Conservation (phyloP, 2,329 filamentous ascomycete species). For the Arthrinium puccinioides region DNA sequence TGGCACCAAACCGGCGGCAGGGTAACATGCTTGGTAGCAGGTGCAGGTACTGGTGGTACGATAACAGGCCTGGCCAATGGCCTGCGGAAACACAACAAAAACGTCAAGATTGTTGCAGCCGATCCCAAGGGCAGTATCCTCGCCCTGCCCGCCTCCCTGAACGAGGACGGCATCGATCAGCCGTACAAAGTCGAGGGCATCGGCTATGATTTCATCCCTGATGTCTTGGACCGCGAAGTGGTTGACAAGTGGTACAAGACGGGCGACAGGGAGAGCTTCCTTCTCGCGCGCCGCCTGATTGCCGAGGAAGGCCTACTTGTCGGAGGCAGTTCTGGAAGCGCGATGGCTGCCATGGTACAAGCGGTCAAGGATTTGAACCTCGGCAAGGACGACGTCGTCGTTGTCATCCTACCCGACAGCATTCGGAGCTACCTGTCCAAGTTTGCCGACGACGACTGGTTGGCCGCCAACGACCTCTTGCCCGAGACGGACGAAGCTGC, state of each 20-base stretch:
- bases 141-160: constrained; percentile 72
- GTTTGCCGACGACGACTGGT: constrained; percentile 98
- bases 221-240: constrained; percentile 72
- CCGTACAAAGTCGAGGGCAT: constrained; percentile 98
- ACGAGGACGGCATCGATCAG: constrained; percentile 72
- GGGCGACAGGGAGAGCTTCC: constrained; percentile 84
- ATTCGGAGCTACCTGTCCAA: constrained; percentile 97
- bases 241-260: constrained; percentile 99
- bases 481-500: constrained; percentile 40
- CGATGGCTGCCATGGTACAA: constrained; percentile 73
- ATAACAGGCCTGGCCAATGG: constrained; percentile 85
- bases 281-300: constrained; percentile 83
- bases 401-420: constrained; percentile 89
- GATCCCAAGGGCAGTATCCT: constrained; percentile 91
- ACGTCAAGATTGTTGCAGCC: constrained; percentile 84
- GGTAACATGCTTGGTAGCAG: constrained; percentile 77
- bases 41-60: constrained; percentile 91
- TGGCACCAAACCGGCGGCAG: constrained; percentile 84
- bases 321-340: constrained; percentile 88
- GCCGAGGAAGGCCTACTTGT: constrained; percentile 90
- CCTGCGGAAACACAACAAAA: constrained; percentile 75
- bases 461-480: constrained; percentile 90
- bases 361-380: constrained; percentile 72
- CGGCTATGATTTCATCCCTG: constrained; percentile 95
- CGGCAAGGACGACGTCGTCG: constrained; percentile 76